These are phyloP conservation scores for Pseudogymnoascus sp. DNA, from an alignment of 2,329 filamentous ascomycete species.

Conservation along the genomic window DNA sequence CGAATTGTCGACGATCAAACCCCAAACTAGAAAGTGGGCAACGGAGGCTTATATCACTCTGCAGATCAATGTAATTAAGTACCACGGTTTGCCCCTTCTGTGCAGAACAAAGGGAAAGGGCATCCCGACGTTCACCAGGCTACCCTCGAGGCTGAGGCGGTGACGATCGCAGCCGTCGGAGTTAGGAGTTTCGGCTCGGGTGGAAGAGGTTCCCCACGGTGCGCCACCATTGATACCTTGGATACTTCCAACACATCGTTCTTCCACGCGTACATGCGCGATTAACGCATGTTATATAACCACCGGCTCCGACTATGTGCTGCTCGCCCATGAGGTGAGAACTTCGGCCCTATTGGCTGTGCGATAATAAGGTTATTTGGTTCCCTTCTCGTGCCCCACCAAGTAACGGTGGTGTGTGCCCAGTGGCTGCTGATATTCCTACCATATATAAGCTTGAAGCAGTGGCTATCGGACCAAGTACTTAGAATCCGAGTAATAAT, in stretches of 20 bases:
- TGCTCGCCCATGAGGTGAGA: background rate
- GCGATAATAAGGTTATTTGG: background rate
- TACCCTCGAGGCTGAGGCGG: background rate
- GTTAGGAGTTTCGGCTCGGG: background rate
- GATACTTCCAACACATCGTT: background rate
- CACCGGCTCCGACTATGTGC: background rate
- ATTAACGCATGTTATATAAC: constrained; percentile 3
- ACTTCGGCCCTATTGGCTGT: background rate
- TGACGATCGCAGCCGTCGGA: background rate
- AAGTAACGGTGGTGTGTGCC: background rate
- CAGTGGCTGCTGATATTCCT: background rate
- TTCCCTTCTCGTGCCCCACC: background rate
- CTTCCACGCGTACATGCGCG: background rate
- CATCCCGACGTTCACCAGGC: background rate
- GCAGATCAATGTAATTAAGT: background rate
- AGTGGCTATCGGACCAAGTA: background rate
- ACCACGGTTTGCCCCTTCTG: background rate
- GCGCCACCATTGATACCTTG: background rate
- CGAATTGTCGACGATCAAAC: background rate
- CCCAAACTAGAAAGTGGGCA: background rate
- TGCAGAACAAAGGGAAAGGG: background rate
- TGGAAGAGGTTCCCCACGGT: background rate
- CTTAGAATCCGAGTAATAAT: background rate
- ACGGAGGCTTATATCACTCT: background rate
- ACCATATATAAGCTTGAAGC: background rate